Evolutionary conservation across 2,329 filamentous ascomycete genomes (phyloP).

Genomic region (Zymoseptoria brevis): DNA sequence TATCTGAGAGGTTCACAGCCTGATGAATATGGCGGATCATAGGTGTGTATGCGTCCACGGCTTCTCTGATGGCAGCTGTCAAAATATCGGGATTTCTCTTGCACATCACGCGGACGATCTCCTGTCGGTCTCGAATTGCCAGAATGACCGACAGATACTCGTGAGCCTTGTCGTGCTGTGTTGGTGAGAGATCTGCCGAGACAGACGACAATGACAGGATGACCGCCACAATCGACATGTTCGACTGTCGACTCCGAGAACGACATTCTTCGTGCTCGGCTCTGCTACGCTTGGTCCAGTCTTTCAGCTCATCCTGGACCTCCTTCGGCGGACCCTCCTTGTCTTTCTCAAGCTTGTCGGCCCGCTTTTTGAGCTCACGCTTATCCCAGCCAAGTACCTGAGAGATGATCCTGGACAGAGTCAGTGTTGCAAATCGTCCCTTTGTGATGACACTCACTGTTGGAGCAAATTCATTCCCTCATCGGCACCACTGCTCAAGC

Average conservation of each 20-base stretch:
- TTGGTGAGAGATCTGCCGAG: constrained; percentile 44
- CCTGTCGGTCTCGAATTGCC: constrained; percentile 64
- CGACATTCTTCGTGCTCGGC: constrained; percentile 53
- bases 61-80: constrained; percentile 59
- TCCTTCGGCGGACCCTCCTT: constrained; percentile 53
- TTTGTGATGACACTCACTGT: constrained; percentile 31
- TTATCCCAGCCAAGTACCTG: constrained; percentile 67
- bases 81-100: constrained; percentile 62
- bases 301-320: constrained; percentile 53
- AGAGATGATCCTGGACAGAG: constrained; percentile 55
- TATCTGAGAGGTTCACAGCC: constrained; percentile 61
- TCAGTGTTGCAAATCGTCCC: constrained; percentile 1
- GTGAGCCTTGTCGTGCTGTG: constrained; percentile 56
- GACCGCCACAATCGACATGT: constrained; percentile 56
- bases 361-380: constrained; percentile 58
- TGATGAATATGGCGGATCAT: constrained; percentile 66
- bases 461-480: constrained; percentile 78
- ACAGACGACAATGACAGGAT: constrained; percentile 52
- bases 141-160: constrained; percentile 66
- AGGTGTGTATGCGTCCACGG: constrained; percentile 62
- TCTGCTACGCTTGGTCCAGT: constrained; percentile 47
- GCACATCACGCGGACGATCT: constrained; percentile 60
- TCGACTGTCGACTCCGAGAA: constrained; percentile 44
- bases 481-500: constrained; percentile 60
- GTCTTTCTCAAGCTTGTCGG: constrained; percentile 56